Base-by-base conservation (phyloP, 2,329 filamentous ascomycete species). In the Xylaria sp. region DNA sequence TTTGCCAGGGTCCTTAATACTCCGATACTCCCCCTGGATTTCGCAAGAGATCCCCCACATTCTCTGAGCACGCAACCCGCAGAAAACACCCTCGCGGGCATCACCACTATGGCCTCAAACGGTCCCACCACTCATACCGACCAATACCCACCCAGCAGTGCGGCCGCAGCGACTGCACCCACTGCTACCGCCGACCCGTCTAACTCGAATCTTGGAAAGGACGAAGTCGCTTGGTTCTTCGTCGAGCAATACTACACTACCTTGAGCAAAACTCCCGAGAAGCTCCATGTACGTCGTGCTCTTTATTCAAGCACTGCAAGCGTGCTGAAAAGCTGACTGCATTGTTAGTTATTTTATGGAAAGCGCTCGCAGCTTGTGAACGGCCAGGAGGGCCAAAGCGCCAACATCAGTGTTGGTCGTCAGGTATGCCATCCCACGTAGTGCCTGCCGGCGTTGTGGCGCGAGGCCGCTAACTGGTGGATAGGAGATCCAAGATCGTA, bases 201-300 rank as follows among this genome's bases (percentile, higher is more conserved):
- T 42, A 72, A 64, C 55, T 60, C 75, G 78, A 85, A 87, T 75
- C 82, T 89, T 48, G 85, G 86, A 76, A 98, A 97, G 85, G 94
- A 97, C 80, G 93, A 98, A 84, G 94, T 99, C 74, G 96, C 94
- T 82, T 99, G 96, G 96, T 98, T 95, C 85, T 99, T 99, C 76
- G 96, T 99, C 67, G 94, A 98, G 88, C 94, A 97, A 82, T 99
- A 98, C 86, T 99, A 99, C 84, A 98, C 93, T 75, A 99, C 94
- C 70, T 85, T 99, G 78, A 98, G 94, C 89, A 94, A 95, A 83
- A 92, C 86, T 73, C 94, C 96, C 24, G 94, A 97, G 79, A 97
- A 96, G 83, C 92, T 99, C 76, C 95, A 94, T 79, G 89, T 91
- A 82, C 77, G 88, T 48, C 7, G 34, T 69, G 47, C 19, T 17